Evolutionary conservation across 306 rosid genomes (phyloP).

Genomic region (Lathyrus tuberosus): DNA sequence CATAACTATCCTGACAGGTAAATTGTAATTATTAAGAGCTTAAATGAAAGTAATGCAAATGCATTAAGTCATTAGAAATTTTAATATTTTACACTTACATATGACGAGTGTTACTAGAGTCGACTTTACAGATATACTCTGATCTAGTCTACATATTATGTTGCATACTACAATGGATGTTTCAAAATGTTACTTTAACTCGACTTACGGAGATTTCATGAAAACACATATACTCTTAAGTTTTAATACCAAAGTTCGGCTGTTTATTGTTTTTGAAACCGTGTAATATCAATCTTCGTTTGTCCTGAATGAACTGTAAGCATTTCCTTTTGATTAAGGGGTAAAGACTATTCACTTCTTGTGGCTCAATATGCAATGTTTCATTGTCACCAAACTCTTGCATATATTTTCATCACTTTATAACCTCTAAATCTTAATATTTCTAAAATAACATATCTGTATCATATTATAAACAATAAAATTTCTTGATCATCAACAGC

Average conservation of each 20-base stretch:
- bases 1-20: conserved; percentile 67
- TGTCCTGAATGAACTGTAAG: conserved; percentile 7
- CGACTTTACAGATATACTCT: background rate
- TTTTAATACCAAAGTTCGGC: background rate
- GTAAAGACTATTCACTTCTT: conserved; percentile 12
- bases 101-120: background rate
- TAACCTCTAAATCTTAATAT: background rate
- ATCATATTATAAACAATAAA: background rate
- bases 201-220: background rate
- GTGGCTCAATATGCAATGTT: conserved; percentile 12
- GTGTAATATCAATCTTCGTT: background rate
- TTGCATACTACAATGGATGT: background rate
- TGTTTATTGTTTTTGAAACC: conserved; percentile 29
- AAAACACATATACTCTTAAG: background rate
- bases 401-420: background rate
- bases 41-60: conserved; percentile 27
- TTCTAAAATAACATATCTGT: conserved; percentile 1
- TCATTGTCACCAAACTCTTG: background rate
- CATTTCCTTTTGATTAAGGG: conserved; percentile 21
- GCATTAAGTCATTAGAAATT: conserved; percentile 6
- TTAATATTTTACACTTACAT: background rate
- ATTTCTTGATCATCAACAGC: conserved; percentile 14
- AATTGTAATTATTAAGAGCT: conserved; percentile 20
- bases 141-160: background rate
- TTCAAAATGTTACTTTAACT: background rate